Evolutionary conservation across 441 rosid species (phyloP), one percentile per base, ranked within the genome.

Genomic region (Bocquillonia castaneifolia): DNA sequence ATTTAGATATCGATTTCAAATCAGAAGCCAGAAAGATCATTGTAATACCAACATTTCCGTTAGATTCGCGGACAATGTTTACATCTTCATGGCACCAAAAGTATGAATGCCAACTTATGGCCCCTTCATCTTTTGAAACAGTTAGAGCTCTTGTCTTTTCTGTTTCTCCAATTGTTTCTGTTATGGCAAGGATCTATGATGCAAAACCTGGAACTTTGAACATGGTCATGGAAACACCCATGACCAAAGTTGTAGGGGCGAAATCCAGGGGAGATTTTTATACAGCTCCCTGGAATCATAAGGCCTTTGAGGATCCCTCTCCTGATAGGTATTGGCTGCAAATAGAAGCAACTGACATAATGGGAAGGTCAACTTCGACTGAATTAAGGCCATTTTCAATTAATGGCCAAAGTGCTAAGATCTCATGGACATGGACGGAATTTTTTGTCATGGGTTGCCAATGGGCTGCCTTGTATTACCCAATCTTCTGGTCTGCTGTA

Each of bases 401-500:
- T 68, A 83, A 91, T 55, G 92, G 97, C 72, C 80, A 78, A 42
- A 76, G 77, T 74, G 78, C 82, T 71, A 77, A 78, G 76, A 62
- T 88, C 64, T 81, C 86, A 5, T 91, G 99, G 97, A 87, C 96
- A 15, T 93, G 97, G 99, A 87, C 80, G 75, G 99, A 93, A 80
- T 88, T 91, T 66, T 78, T 71, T 60, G 92, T 89, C 71, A 88
- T 93, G 95, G 99, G 96, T 44, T 74, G 84, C 80, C 96, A 89
- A 54, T 91, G 96, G 96, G 87, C 76, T 44, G 84, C 81, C 44
- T 75, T 89, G 72, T 93, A 93, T 72, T 80, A 78, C 80, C 93
- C 95, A 2, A 53, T 88, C 66, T 65, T 93, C 74, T 91, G 95
- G 90, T 76, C 76, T 74, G 60, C 67, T 72, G 32, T 91, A 9